Evolutionary conservation across 139 green algal species (phyloP).

Genomic region (Volvox reticuliferus): DNA sequence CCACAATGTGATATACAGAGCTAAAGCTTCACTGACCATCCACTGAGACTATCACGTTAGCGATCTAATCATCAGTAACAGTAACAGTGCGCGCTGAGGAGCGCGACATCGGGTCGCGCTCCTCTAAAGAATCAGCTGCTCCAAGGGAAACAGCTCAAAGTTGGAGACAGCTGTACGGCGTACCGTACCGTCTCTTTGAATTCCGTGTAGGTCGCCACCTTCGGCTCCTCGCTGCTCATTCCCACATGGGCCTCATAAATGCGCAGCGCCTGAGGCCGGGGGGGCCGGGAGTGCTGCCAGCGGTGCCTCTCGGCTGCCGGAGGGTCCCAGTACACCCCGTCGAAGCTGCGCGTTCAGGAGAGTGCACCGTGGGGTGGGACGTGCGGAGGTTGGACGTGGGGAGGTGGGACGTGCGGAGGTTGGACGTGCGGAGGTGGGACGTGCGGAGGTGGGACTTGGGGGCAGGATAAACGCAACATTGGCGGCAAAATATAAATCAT

Average conservation of each 20-base stretch:
- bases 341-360: conserved; percentile 68
- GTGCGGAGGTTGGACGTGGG: background rate
- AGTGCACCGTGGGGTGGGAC: background rate
- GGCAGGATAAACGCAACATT: background rate
- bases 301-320: conserved; percentile 71
- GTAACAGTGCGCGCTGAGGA: no score
- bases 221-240: conserved; percentile 87
- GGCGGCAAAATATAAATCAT: background rate
- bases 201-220: conserved; percentile 86
- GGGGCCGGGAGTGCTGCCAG: conserved; percentile 75
- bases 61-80: no score
- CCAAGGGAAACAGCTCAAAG: no score
- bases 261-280: conserved; percentile 67
- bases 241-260: conserved; percentile 99
- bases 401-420: background rate
- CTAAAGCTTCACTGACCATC: no score
- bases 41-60: no score
- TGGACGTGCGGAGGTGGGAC: background rate
- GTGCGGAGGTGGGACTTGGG: background rate
- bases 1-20: no score
- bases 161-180: no score
- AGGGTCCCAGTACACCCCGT: conserved; percentile 95
- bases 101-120: no score
- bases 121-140: no score
- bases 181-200: conserved; percentile 86